Percentiles rank a stretch among this genome's conserved stretches.
These are phyloP conservation scores for Melaleuca alternifolia DNA, from an alignment of 345 rosid species.

Conservation along the genomic window DNA sequence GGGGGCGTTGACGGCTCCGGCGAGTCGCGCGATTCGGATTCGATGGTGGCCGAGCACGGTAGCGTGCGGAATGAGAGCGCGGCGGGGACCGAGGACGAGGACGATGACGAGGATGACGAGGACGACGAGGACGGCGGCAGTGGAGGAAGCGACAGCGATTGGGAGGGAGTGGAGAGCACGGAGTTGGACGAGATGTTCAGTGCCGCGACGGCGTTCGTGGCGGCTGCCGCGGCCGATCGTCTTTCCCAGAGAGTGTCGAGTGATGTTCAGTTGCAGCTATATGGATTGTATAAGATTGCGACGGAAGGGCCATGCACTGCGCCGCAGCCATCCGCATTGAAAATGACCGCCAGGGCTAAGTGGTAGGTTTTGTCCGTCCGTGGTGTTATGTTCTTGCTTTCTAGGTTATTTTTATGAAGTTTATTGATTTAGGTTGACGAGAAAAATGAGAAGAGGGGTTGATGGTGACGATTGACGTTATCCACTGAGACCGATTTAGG, in stretches of 20 bases:
- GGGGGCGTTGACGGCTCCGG: neutral
- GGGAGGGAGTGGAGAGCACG: slow-evolving; percentile 97
- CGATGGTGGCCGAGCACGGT: slow-evolving; percentile 66
- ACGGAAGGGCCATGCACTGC: slow-evolving; percentile 82
- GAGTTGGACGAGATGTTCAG: slow-evolving; percentile 82
- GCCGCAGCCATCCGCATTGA: slow-evolving; percentile 85
- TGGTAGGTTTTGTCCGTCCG: slow-evolving; percentile 29
- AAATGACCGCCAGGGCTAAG: slow-evolving; percentile 89
- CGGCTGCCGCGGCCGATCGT: slow-evolving; percentile 70
- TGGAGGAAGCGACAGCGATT: slow-evolving; percentile 38
- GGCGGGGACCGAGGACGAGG: slow-evolving; percentile 23
- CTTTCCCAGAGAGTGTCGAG: slow-evolving; percentile 40
- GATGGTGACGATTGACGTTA: neutral
- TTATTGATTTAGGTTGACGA: neutral
- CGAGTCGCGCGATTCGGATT: slow-evolving; percentile 31
- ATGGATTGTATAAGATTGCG: slow-evolving; percentile 83
- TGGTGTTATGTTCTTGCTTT: neutral
- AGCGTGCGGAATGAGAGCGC: slow-evolving; percentile 58
- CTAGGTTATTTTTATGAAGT: neutral
- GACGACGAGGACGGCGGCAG: slow-evolving; percentile 8
- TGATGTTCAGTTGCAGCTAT: slow-evolving; percentile 70
- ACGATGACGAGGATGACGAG: slow-evolving; percentile 10
- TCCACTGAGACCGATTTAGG: neutral
- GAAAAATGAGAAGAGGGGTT: neutral
- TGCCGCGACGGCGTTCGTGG: slow-evolving; percentile 73